Base-by-base conservation (phyloP, 345 rosid genomes). In the Populus euphratica region DNA sequence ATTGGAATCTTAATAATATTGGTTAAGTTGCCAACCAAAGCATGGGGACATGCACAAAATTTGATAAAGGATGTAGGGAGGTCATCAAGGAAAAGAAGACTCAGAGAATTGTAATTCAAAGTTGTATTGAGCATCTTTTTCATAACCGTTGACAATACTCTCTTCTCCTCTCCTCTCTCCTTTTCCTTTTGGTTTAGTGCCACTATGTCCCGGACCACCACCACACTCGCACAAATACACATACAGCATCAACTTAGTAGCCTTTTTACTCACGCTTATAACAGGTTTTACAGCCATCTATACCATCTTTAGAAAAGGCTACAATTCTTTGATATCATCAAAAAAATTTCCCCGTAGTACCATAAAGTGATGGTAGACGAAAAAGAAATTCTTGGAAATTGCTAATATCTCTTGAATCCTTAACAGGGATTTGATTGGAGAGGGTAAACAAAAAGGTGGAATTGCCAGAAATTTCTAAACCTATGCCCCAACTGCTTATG, bases 121-220 rank as follows among this genome's bases (percentile, higher is more conserved):
- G 82, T 69, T 72, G n/a, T 47, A 69, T 50, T 5, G 38, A 82
- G 83, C 81, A 77, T 81, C 86, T 64, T 80, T 83, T 86, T 73
- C 70, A 62, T 70, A 50, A 81, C 83, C 90, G 90, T 89, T 89
- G 90, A 89, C 92, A 85, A 16, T 69, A 59, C 43, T 29, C 70
- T 72, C 68, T 17, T 23, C 7, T 56, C 9, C 9, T 18, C 68
- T 54, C 36, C 36, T 76, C 20, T n/a, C 77, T 17, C 67, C 74
- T 67, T 68, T 29, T 49, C 54, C 49, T 83, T 75, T 83, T n/a
- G 81, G 73, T 69, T 77, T 78, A 69, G 80, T 70, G 68, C 87
- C 85, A 82, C 83, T 20, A 38, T 20, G n/a, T 33, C 33, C 49
- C 83, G 92, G 91, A 86, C 92, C 92, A 89, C 91, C 74, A 80